phyloP scores from a whole-genome alignment of 2,329 filamentous ascomycete species.

The Chaetomium globosum region DNA sequence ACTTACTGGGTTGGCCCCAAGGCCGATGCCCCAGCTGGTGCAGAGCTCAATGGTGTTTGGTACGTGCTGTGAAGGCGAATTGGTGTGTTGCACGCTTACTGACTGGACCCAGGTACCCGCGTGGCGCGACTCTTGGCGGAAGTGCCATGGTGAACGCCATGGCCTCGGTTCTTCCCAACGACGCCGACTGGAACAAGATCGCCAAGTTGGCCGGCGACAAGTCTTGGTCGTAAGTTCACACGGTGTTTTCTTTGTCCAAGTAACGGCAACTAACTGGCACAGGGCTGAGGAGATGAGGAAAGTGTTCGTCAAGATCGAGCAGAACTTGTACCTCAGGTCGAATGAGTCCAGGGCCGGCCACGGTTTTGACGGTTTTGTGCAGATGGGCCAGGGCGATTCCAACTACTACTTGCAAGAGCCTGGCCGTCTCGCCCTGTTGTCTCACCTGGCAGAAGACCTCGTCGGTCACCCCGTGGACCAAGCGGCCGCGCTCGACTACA shows the following conservation, averaged over 20 bases:
- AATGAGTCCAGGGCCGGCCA: slow-evolving; percentile 28
- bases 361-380: slow-evolving; percentile 28
- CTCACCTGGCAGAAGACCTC: slow-evolving; percentile 26
- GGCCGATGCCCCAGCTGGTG: slow-evolving; percentile 34
- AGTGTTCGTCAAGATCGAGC: slow-evolving; percentile 48
- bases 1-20: slow-evolving; percentile 38
- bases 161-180: slow-evolving; percentile 40
- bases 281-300: slow-evolving; percentile 29
- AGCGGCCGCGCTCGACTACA: slow-evolving; percentile 19
- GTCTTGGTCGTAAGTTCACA: slow-evolving; percentile 38
- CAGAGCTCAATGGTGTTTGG: slow-evolving; percentile 40
- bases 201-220: slow-evolving; percentile 28
- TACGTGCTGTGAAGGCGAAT: slow-evolving; percentile 8
- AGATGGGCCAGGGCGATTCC: slow-evolving; percentile 26
- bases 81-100: not conserved
- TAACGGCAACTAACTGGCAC: slow-evolving; percentile 28
- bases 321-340: slow-evolving; percentile 45
- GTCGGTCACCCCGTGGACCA: slow-evolving; percentile 30
- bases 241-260: no score
- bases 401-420: slow-evolving; percentile 19
- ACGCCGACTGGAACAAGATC: slow-evolving; percentile 42
- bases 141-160: slow-evolving; percentile 43
- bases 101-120: slow-evolving; percentile 40
- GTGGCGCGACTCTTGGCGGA: slow-evolving; percentile 45
- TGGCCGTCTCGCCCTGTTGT: slow-evolving; percentile 23